Percentiles rank a stretch among this genome's conserved stretches.
Evolutionary conservation across 805 yeast genomes (phyloP).

Genomic region (Candida michaelii): DNA sequence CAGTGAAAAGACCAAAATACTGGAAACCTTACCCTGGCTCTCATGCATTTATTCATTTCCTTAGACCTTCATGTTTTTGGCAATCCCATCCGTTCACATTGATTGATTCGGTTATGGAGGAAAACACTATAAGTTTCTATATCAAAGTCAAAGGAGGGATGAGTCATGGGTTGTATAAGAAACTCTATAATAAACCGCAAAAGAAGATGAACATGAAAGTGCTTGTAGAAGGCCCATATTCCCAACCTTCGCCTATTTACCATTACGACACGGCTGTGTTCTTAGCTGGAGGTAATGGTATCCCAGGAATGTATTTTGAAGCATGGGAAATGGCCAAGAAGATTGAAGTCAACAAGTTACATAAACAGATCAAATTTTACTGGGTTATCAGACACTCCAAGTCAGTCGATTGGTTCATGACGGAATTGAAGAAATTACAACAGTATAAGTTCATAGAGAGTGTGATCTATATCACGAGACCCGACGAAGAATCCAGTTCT

Average conservation of each 20-base stretch:
- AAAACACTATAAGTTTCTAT: constrained; percentile 24
- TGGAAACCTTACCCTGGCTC: constrained; percentile 40
- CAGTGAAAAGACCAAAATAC: constrained; percentile 30
- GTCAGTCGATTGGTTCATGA: constrained; percentile 47
- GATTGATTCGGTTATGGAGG: constrained; percentile 19
- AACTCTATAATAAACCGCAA: constrained; percentile 23
- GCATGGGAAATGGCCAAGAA: constrained; percentile 9
- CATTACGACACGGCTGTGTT: constrained; percentile 54
- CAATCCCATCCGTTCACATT: constrained; percentile 44
- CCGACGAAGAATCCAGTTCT: constrained; percentile 11
- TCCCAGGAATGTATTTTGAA: constrained; percentile 55
- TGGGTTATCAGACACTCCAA: constrained; percentile 62
- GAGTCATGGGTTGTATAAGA: constrained; percentile 34
- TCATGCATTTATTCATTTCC: constrained; percentile 32
- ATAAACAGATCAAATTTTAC: constrained; percentile 34
- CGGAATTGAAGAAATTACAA: constrained; percentile 33
- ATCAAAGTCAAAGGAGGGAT: constrained; percentile 51
- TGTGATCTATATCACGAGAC: constrained; percentile 28
- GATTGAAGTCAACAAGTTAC: constrained; percentile 20
- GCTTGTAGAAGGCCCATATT: constrained; percentile 63
- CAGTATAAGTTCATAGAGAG: constrained; percentile 25
- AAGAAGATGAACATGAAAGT: constrained; percentile 21
- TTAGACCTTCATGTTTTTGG: constrained; percentile 34
- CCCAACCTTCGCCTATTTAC: constrained; percentile 47
- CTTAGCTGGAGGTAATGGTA: constrained; percentile 75